Evolutionary conservation across 495 filamentous ascomycete species (phyloP), one percentile per base, ranked within the genome.

Genomic region (Penicillium ucsense): DNA sequence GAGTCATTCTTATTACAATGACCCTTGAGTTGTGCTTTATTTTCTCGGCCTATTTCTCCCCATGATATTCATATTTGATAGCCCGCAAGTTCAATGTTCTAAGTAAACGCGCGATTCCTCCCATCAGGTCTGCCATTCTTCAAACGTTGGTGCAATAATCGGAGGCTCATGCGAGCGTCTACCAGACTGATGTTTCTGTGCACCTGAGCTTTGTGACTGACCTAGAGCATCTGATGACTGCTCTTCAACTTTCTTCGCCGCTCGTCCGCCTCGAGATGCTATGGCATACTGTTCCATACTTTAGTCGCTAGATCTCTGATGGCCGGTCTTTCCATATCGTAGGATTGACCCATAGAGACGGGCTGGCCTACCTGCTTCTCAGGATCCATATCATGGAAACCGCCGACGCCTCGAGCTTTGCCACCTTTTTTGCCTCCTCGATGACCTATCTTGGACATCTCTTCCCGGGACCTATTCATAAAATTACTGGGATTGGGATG

Each of bases 401-500:
- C 60, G 31, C 60, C 63, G 10, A 41, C 36, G 12, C 54, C 54
- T 35, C 41, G 41, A 20, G 48, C 51, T n/a, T 54, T 48, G 30
- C 59, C 54, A 35, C 68, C 67, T 34, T 65, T 61, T 43, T 74
- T 67, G n/a, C 72, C 75, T 5, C 74, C 76, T 54, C 77, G 78
- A 2, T 60, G 54, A 1, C 72, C 77, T 39, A 77, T 74, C 12
- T 69, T 68, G 27, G 65, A 64, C 11, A 82, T 77, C 47, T 83
- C 75, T 37, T 79, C 76, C 52, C 72, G 73, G 39, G 77, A 65
- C 49, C 75, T 75, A 64, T 83, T 82, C 66, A 77, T 73, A 62
- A 84, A 83, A 60, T 83, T 82, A 20, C 72, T 72, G 37, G 78
- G 77, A 53, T 84, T 85, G 33, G 62, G 63, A 54, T 81, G 35